Base-by-base conservation (phyloP, 2,329 filamentous ascomycete genomes). In the Arachnomyces sp. region DNA sequence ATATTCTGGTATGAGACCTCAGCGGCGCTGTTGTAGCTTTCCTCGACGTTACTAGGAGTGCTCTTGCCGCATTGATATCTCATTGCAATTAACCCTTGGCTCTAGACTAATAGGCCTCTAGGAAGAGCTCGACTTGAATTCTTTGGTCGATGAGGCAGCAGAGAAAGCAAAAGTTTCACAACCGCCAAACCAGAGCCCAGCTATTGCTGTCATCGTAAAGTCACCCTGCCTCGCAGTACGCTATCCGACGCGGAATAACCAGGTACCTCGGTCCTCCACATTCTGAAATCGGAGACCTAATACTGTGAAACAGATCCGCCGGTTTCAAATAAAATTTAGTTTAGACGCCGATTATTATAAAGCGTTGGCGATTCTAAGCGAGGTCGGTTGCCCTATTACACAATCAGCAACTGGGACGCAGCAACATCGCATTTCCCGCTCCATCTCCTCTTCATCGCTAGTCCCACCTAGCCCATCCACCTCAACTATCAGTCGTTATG, bases 171-270 rank as follows among this genome's bases (percentile, higher is more conserved):
- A 29, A 16, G 14, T 38, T 3, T 43, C 44, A 6, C 40, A 50
- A 1, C 42, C 31, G 7, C 50, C 52, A 29, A 49, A 47, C 36
- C 31, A 37, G 18, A 64, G 55, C 32, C 50, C 61, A 14, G 36
- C 46, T 5, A 63, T 67, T 37, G 58, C 62, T 8, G 57, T 70
- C 12, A 57, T 70, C 25, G 62, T 68, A 25, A 67, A 66, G 47
- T 51, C 54, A 7, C 67, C 67, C n/a, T 66, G 62, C 44, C 54
- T 70, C 29, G 67, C 67, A 17, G 57, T 70, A 31, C 67, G 67
- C 44, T 70, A 67, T 48, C 61, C 59, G 30, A 47, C 51, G 48
- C 43, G 40, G 41, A 48, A 50, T 41, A 46, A 52, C 48, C 51
- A 55, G 52, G 60, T 60, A 53, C 46, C 37, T 44, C 43, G 32